A percentile compares a stretch with the other conserved stretches of the same genome.
phyloP scores from a whole-genome alignment of 129 eudicot genomes.

The Deinandra increscens region DNA sequence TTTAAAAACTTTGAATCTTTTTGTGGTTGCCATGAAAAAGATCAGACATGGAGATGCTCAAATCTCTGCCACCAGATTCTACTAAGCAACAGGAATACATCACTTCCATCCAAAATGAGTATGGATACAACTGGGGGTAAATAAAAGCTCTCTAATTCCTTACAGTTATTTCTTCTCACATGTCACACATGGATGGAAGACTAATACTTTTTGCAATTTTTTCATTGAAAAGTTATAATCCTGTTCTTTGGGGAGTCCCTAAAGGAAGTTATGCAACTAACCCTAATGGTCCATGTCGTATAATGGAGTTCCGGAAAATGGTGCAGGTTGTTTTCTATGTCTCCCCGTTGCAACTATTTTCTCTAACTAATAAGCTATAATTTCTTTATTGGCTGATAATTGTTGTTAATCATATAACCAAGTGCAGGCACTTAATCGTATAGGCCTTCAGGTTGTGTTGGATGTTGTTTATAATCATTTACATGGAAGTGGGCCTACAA shows the following conservation, averaged over 20 bases:
- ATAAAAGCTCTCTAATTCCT: constrained; percentile 1
- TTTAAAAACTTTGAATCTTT: constrained; percentile 5
- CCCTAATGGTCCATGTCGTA: constrained; percentile 71
- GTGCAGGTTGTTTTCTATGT: constrained; percentile 58
- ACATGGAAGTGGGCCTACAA: constrained; percentile 76
- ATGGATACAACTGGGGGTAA: constrained; percentile 98
- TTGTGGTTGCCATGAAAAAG: constrained; percentile 24
- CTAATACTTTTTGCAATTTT: neutral
- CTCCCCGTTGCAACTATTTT: constrained; percentile 1
- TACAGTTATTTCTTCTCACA: neutral
- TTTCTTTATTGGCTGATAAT: constrained; percentile 1
- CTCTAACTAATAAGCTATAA: neutral
- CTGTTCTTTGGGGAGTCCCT: constrained; percentile 96
- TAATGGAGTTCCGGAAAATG: constrained; percentile 88
- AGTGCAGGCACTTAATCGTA: constrained; percentile 73
- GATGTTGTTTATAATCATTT: constrained; percentile 96
- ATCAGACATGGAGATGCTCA: constrained; percentile 65
- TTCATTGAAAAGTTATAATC: constrained; percentile 59
- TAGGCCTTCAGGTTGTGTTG: constrained; percentile 86
- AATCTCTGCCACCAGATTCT: constrained; percentile 82
- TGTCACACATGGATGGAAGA: neutral
- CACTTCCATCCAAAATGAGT: constrained; percentile 77
- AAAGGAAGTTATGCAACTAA: constrained; percentile 96
- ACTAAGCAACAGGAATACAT: constrained; percentile 77
- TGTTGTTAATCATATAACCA: constrained; percentile 8